Base-by-base conservation (phyloP, 495 filamentous ascomycete species). In the Rostrohypoxylon terebratum region DNA sequence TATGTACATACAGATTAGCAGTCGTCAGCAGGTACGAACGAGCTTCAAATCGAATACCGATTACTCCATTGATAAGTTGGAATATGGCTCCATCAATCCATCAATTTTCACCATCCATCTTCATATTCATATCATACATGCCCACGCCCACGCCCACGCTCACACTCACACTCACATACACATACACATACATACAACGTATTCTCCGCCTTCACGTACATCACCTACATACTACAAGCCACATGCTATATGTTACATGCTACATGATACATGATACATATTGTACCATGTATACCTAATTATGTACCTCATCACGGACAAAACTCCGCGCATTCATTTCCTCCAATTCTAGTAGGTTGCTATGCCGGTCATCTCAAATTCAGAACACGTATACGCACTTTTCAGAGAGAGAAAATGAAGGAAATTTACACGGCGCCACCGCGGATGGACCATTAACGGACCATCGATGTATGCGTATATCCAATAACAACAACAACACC, bases 281-380 rank as follows among this genome's bases (percentile, higher is more conserved):
- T 42, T 42, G 38, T 5, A 28, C 28, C 28, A 28, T 28, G 2
- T 42, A 42, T 42, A 42, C 38, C 13, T 42, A 42, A 42, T 28
- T 38, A 38, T 9, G 33, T 54, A 57, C 48, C 42, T 63, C 61
- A 62, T 65, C 38, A 42, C 62, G 62, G 66, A 67, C 62, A 21
- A 25, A 28, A 16, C 58, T 69, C 71, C 71, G 38, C 54, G 31
- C 47, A 1, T 48, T 74, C 66, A 59, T 66, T 63, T 66, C 40
- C 69, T 69, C 71, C 71, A 63, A 57, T 74, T 74, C 58, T 20
- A 74, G 66, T 62, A 74, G 66, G 66, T 74, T 51, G 69, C 33
- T 58, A 63, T 44, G 66, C 31, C 42, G 69, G 63, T 51, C 59
- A 14, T 20, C 59, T 25, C 50, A 31, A 57, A 61, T n/a, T 64